Base-by-base conservation (phyloP, 2,329 filamentous ascomycete genomes). In the Simplicillium aogashimaense region DNA sequence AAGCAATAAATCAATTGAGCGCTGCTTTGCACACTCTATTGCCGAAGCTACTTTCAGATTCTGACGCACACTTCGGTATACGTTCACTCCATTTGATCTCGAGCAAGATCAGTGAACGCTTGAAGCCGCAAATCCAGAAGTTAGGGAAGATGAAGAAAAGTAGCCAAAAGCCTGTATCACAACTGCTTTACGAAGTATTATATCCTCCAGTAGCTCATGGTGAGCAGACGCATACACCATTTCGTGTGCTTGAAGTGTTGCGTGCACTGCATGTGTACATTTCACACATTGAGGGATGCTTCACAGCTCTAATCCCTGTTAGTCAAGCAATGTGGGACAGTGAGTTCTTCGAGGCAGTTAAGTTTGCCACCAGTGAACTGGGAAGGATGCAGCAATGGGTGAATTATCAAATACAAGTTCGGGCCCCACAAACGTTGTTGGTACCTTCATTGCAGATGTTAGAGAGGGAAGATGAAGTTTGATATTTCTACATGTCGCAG, bases 251-350 rank as follows among this genome's bases (percentile, higher is more conserved):
- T 12, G 44, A 52, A 36, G 44, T 50, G 18, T 42, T 59, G 35
- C 56, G 57, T 41, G 50, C 46, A 5, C 48, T 63, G 13, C 44
- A 52, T n/a, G 42, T 61, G 20, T 62, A 54, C 35, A 45, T 61
- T 4, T 46, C 49, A 11, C 52, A 59, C 38, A 53, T 61, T 13
- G 46, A 56, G 15, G 49, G 47, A 1, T 51, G 55, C 28, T 28
- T 63, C 8, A 47, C 41, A 17, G 58, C 53, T 7, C 40, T 62
- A 36, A 20, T 36, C 5, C 59, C 58, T 4, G 51, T 60, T 1
- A 53, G 53, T 31, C 50, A 56, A 44, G 58, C 59, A 9, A 40
- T 55, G 8, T 62, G 58, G 59, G 59, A 63, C 41, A 42, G 42
- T 15, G 50, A 51, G n/a, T 62, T 62, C 41, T 43, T 47, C 4